Evolutionary conservation across 176 grass and related monocot species (phyloP).

Genomic region (Saccharum spontaneum): DNA sequence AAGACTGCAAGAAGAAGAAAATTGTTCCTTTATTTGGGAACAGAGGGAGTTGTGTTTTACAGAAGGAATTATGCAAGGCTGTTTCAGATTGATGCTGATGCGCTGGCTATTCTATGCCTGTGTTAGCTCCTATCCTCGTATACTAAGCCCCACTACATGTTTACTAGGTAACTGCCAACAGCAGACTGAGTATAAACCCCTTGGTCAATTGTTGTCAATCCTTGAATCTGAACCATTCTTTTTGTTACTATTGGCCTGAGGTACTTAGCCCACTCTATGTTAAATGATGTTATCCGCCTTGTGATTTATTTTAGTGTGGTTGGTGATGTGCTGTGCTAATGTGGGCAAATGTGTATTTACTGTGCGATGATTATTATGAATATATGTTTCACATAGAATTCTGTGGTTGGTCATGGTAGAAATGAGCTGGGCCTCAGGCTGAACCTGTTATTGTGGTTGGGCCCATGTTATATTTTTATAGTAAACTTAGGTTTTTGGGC

Average conservation of each 20-base stretch:
- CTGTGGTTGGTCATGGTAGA: background rate
- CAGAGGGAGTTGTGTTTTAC: background rate
- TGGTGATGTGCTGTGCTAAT: background rate
- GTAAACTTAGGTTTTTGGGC: background rate
- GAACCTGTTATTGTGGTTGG: background rate
- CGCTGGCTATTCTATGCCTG: background rate
- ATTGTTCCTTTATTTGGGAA: background rate
- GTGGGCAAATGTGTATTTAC: background rate
- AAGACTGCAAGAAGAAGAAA: background rate
- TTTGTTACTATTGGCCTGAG: background rate
- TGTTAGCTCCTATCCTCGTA: background rate
- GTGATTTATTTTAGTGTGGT: background rate
- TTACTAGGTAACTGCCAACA: constrained; percentile 5
- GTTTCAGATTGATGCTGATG: background rate
- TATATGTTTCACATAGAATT: background rate
- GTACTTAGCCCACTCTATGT: background rate
- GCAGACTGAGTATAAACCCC: background rate
- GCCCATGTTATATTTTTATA: background rate
- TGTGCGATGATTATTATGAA: background rate
- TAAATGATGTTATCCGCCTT: background rate
- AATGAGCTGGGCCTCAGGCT: background rate
- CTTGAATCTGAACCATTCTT: background rate
- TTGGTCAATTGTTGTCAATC: background rate
- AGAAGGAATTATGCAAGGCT: background rate
- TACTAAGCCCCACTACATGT: background rate